Percentiles rank a stretch among this genome's conserved stretches.
phyloP scores from a whole-genome alignment of 129 eudicot genomes.

The Tagetes patula region DNA sequence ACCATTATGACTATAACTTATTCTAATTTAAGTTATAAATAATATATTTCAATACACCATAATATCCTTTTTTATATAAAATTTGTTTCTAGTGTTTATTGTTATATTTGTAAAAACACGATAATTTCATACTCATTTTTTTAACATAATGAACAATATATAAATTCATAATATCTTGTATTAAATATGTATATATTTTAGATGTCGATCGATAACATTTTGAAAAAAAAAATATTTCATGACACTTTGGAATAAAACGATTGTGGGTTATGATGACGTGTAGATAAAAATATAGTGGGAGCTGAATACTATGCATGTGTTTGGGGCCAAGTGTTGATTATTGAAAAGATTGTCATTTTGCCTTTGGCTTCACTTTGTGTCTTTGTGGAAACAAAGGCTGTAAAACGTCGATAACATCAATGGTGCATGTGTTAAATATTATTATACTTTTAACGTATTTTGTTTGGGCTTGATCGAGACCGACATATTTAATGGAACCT shows the following conservation, averaged over 20 bases:
- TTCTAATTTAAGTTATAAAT: too few relatives aligned
- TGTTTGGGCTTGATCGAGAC: too few relatives aligned
- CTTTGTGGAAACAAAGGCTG: constrained; percentile 9
- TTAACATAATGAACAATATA: background rate
- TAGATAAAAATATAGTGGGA: constrained; percentile 30
- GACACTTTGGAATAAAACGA: constrained; percentile 24
- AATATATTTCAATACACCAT: background rate
- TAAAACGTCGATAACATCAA: background rate
- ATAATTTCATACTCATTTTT: background rate
- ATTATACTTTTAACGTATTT: too few relatives aligned
- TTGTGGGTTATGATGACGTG: constrained; percentile 28
- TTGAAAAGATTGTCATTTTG: constrained; percentile 23
- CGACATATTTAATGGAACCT: too few relatives aligned
- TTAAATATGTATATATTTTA: background rate
- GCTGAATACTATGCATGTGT: constrained; percentile 28
- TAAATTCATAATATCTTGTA: background rate
- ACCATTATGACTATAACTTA: too few relatives aligned
- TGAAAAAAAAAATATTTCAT: background rate
- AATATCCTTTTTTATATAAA: too few relatives aligned
- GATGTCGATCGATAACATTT: background rate
- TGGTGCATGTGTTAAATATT: too few relatives aligned
- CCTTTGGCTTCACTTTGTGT: constrained; percentile 19
- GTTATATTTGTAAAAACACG: background rate
- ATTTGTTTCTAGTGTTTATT: background rate
- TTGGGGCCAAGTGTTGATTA: constrained; percentile 25